phyloP scores from a whole-genome alignment of 495 filamentous ascomycete species.

The Neurospora sp. region DNA sequence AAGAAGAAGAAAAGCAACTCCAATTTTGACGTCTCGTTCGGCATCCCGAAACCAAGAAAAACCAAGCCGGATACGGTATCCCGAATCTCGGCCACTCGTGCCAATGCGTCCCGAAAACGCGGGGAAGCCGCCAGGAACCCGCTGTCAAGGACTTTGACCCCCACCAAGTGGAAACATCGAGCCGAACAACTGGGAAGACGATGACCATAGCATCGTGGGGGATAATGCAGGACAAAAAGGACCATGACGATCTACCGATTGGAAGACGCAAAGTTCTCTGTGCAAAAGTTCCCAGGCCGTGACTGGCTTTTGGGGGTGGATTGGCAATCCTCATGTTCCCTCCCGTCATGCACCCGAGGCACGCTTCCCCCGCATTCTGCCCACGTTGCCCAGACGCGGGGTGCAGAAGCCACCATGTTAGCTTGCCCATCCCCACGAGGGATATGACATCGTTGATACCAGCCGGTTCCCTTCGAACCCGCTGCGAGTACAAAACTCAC shows the following conservation, averaged over 20 bases:
- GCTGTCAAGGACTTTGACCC: not conserved
- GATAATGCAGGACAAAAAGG: too few relatives aligned
- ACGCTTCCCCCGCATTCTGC: not conserved
- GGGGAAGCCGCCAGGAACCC: not conserved
- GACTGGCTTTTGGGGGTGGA: too few relatives aligned
- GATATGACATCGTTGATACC: not conserved
- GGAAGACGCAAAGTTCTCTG: not conserved
- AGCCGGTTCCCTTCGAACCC: not conserved
- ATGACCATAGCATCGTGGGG: too few relatives aligned
- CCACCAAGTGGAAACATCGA: not conserved
- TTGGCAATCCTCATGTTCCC: too few relatives aligned
- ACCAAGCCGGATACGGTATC: not conserved
- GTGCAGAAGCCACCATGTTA: not conserved
- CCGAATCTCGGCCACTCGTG: not conserved
- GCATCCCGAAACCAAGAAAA: not conserved
- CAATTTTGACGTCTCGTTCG: not conserved
- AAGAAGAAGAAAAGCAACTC: not conserved
- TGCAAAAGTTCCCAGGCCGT: not conserved
- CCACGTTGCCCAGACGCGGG: not conserved
- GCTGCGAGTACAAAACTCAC: not conserved
- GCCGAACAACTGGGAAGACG: too few relatives aligned
- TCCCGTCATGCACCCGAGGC: not conserved
- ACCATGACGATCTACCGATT: not conserved
- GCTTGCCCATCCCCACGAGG: not conserved
- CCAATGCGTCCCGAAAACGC: not conserved